phyloP scores from a whole-genome alignment of 805 yeast species.

The Starmerella bacillaris region DNA sequence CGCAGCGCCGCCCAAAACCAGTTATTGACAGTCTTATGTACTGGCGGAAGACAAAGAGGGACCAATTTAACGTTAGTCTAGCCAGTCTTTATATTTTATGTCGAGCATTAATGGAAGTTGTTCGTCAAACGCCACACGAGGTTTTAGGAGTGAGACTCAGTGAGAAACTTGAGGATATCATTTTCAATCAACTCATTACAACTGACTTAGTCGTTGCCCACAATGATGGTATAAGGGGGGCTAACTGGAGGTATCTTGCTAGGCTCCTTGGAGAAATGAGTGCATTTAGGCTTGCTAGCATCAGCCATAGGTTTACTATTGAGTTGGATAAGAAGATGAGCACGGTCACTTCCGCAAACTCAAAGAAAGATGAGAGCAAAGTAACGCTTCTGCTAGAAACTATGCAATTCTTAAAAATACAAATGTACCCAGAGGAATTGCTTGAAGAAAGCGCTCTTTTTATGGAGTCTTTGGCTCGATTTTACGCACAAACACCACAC shows the following conservation, averaged over 20 bases:
- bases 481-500: conserved; percentile 39
- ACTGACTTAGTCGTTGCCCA: conserved; percentile 63
- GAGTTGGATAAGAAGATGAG: conserved; percentile 61
- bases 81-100: conserved; percentile 78
- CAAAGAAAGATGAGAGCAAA: conserved; percentile 39
- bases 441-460: conserved; percentile 92
- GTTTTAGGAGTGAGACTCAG: conserved; percentile 61
- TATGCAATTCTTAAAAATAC: conserved; percentile 66
- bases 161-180: conserved; percentile 77
- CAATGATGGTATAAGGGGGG: conserved; percentile 57
- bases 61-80: conserved; percentile 47
- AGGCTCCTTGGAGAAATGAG: conserved; percentile 83
- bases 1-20: conserved; percentile 78
- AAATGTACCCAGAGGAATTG: conserved; percentile 69
- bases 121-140: conserved; percentile 64
- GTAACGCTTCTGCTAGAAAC: conserved; percentile 69
- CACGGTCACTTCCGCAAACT: conserved; percentile 34
- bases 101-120: conserved; percentile 81
- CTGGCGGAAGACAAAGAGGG: conserved; percentile 90
- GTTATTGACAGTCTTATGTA: conserved; percentile 96
- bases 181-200: conserved; percentile 70
- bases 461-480: conserved; percentile 67
- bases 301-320: conserved; percentile 82
- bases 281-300: conserved; percentile 61
- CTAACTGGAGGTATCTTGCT: conserved; percentile 88